Conservation (phyloP, 148 eudicot genomes). For the Persicaria maculosa region DNA sequence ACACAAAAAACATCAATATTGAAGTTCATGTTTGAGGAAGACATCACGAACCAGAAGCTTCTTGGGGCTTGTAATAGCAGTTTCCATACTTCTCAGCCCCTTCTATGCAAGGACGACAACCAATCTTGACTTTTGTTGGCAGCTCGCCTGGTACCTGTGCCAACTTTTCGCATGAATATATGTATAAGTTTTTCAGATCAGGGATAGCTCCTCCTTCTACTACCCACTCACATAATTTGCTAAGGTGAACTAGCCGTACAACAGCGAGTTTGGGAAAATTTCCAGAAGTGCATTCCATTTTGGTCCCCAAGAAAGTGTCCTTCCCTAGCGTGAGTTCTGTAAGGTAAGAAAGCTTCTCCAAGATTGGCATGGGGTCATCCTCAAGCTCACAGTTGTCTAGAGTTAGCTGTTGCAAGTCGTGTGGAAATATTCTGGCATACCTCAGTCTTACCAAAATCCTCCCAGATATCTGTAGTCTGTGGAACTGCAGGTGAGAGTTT, state of each 20-base stretch:
- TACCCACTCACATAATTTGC: constrained; percentile 15
- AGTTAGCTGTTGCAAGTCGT: background rate
- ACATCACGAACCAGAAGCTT: background rate
- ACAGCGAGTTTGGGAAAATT: constrained; percentile 21
- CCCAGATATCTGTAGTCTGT: constrained; percentile 4
- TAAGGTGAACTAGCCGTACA: constrained; percentile 10
- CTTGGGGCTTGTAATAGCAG: background rate
- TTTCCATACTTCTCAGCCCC: background rate
- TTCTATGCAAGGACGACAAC: constrained; percentile 1
- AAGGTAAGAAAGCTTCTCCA: background rate
- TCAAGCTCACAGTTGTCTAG: background rate
- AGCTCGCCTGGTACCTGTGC: constrained; percentile 19
- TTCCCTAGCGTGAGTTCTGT: background rate
- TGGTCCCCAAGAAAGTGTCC: background rate
- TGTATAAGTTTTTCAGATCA: constrained; percentile 5
- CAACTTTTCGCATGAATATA: constrained; percentile 9
- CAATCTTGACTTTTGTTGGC: constrained; percentile 1
- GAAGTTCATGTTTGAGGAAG: too few species aligned
- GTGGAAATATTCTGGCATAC: constrained; percentile 4
- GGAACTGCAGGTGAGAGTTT: background rate
- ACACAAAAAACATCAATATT: too few species aligned
- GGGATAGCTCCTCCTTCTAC: constrained; percentile 23
- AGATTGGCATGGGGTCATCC: constrained; percentile 2
- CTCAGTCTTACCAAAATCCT: background rate
- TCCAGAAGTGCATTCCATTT: constrained; percentile 10